phyloP scores from a whole-genome alignment of 768 basidiomycete genomes.

The Trametes coccinea region DNA sequence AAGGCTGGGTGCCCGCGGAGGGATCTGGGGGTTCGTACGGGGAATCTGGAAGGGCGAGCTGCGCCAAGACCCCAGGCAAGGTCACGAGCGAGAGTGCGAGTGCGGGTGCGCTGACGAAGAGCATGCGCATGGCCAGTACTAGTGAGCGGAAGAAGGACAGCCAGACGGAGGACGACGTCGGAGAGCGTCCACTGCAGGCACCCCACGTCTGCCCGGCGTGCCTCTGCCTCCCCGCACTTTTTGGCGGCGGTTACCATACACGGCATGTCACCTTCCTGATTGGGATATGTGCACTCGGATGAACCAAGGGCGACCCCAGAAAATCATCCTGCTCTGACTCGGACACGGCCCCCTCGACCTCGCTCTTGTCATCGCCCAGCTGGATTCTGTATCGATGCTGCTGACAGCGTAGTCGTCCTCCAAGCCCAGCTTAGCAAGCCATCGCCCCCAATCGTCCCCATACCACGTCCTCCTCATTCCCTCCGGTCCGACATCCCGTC shows the following conservation, averaged over 20 bases:
- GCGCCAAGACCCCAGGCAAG: conserved; percentile 33
- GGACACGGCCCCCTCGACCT: neutral
- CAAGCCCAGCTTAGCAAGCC: conserved; percentile 8
- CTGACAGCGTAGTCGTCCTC: neutral
- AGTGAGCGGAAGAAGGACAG: neutral
- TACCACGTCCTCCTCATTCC: neutral
- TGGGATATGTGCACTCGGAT: neutral
- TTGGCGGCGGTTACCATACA: conserved; percentile 1
- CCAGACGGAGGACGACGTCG: neutral
- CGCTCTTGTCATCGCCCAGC: neutral
- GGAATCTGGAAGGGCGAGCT: conserved; percentile 63
- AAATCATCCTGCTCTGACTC: neutral
- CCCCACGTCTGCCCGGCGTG: neutral
- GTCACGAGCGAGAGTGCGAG: conserved; percentile 1
- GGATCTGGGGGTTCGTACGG: conserved; percentile 65
- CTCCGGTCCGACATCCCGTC: conserved; percentile 5
- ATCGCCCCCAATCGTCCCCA: neutral
- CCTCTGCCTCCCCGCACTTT: neutral
- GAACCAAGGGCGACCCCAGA: neutral
- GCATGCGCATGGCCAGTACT: neutral
- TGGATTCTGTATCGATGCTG: neutral
- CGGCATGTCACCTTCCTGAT: conserved; percentile 3
- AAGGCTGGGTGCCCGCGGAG: conserved; percentile 47
- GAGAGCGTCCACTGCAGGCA: neutral
- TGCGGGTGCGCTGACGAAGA: neutral